Conservation (phyloP, 2,329 filamentous ascomycete genomes). For the Diaporthe sp. region DNA sequence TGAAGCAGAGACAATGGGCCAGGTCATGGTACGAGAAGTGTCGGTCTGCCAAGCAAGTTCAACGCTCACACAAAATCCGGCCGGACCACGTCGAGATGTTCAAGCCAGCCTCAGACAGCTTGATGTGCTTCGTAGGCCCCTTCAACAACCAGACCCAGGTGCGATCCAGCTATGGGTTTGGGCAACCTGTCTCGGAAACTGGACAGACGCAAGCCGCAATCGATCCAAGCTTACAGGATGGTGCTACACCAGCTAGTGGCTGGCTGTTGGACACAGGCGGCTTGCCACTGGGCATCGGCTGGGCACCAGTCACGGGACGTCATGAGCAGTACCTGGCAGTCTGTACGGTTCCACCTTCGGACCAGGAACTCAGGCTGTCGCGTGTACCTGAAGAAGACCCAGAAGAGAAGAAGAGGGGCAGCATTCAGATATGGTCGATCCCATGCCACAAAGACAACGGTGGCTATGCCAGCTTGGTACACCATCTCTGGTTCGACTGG, state of each 20-base stretch:
- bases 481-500: slow-evolving; percentile 59
- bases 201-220: slow-evolving; percentile 50
- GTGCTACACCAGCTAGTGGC: slow-evolving; percentile 49
- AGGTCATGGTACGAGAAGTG: slow-evolving; percentile 47
- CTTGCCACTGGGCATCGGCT: slow-evolving; percentile 66
- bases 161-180: slow-evolving; percentile 33
- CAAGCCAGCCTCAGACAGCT: slow-evolving; percentile 41
- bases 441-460: slow-evolving; percentile 33
- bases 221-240: slow-evolving; percentile 43
- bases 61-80: slow-evolving; percentile 41
- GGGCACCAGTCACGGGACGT: slow-evolving; percentile 59
- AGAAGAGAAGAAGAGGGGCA: slow-evolving; percentile 35
- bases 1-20: slow-evolving; percentile 51
- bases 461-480: slow-evolving; percentile 31
- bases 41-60: slow-evolving; percentile 38
- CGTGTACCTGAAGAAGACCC: slow-evolving; percentile 28
- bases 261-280: slow-evolving; percentile 70
- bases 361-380: slow-evolving; percentile 55
- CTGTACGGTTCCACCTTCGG: slow-evolving; percentile 63
- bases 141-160: slow-evolving; percentile 46
- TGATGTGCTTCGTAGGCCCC: slow-evolving; percentile 49
- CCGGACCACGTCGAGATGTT: slow-evolving; percentile 40
- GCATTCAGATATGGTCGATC: slow-evolving; percentile 41
- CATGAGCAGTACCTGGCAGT: slow-evolving; percentile 65
- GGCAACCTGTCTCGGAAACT: slow-evolving; percentile 46